Evolutionary conservation across 139 green algal species (phyloP).

Genomic region (Haematococcus lacustris): DNA sequence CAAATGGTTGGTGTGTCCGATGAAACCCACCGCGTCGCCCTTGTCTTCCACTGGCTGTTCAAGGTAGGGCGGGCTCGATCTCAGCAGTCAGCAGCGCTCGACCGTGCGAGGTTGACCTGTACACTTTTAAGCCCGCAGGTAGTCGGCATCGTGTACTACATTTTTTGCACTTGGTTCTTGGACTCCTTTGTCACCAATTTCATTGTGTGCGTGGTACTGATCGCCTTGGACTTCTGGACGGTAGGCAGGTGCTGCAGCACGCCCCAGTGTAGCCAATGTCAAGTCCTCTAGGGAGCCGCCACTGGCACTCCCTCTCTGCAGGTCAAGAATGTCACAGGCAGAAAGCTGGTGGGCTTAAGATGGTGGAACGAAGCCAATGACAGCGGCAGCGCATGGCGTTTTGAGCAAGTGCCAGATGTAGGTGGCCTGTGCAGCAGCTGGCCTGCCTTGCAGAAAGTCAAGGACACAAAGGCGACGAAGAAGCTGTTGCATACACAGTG

Average conservation of each 20-base stretch:
- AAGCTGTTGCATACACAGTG: too few species aligned
- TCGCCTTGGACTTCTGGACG: conserved; percentile 88
- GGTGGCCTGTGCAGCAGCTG: too few species aligned
- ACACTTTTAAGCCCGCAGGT: conserved; percentile 29
- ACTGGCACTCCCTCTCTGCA: conserved; percentile 15
- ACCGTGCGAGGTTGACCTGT: neutral
- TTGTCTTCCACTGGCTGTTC: conserved; percentile 48
- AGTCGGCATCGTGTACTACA: conserved; percentile 49
- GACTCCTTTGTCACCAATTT: conserved; percentile 79
- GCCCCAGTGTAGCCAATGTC: neutral
- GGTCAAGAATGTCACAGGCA: conserved; percentile 90
- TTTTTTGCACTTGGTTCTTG: conserved; percentile 48
- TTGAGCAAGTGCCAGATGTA: conserved; percentile 76
- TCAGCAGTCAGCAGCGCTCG: neutral
- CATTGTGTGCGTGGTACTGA: conserved; percentile 68
- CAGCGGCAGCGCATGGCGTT: conserved; percentile 85
- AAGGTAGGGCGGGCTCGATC: conserved; percentile 17
- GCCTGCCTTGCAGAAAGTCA: too few species aligned
- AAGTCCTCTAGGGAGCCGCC: neutral
- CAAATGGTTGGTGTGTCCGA: neutral
- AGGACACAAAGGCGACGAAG: too few species aligned
- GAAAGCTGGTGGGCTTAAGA: conserved; percentile 85
- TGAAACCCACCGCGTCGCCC: neutral
- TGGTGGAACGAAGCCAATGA: conserved; percentile 97
- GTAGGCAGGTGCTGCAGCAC: conserved; percentile 27